Evolutionary conservation across 345 rosid species (phyloP).

Genomic region (Heritiera fomes): DNA sequence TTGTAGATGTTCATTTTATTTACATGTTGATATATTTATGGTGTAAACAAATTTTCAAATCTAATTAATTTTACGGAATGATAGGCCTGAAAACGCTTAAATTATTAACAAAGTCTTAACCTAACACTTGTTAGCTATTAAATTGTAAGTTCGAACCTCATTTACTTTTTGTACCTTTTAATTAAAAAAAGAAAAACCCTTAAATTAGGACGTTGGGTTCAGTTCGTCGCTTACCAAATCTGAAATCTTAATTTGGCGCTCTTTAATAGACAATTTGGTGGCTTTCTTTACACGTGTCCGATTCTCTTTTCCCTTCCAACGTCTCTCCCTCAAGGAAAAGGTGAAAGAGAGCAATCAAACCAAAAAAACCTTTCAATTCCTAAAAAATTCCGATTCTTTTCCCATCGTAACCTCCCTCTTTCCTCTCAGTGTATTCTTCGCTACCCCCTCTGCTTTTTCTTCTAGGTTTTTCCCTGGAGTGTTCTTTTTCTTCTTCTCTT

Average conservation of each 20-base stretch:
- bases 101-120: too few species aligned
- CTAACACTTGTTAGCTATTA: too few species aligned
- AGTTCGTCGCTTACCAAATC: too few species aligned
- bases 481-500: neutral
- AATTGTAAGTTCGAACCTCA: too few species aligned
- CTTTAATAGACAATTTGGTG: neutral
- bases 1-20: too few species aligned
- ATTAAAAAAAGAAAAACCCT: too few species aligned
- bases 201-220: too few species aligned
- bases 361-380: neutral
- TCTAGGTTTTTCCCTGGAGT: neutral
- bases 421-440: neutral
- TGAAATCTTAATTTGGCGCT: neutral
- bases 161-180: too few species aligned
- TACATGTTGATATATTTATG: too few species aligned
- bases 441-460: neutral
- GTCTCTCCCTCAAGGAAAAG: neutral
- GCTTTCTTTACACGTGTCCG: neutral
- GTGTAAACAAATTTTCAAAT: too few species aligned
- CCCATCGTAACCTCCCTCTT: neutral
- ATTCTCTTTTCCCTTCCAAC: neutral
- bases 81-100: too few species aligned
- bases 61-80: too few species aligned
- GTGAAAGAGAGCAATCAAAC: neutral
- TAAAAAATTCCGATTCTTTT: conserved; percentile 12